Conservation (phyloP, 331 rosid genomes). For the Quercus tomentella region DNA sequence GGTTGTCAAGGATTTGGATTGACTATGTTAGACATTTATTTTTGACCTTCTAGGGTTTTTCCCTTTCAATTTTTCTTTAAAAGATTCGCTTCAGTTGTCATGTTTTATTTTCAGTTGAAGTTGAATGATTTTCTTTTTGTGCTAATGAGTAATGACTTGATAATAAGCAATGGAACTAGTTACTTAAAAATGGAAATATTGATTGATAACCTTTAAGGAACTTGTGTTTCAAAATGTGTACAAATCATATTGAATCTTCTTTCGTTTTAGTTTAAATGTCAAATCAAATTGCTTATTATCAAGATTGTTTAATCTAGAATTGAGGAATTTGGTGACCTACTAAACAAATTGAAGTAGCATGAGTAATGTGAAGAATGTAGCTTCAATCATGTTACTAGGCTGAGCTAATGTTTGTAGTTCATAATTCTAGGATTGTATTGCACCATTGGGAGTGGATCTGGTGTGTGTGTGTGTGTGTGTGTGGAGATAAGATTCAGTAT, state of each 20-base stretch:
- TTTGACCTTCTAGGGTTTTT: neutral
- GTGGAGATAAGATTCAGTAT: neutral
- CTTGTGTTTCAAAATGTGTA: neutral
- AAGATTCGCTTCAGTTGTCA: neutral
- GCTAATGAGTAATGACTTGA: neutral
- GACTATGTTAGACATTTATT: neutral
- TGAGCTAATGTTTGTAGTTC: neutral
- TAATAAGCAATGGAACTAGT: neutral
- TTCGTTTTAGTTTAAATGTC: neutral
- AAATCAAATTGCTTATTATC: no score
- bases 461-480: no score
- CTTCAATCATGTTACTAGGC: no score
- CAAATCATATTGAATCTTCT: neutral
- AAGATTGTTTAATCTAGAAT: neutral
- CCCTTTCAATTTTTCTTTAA: neutral
- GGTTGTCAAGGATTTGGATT: constrained; percentile 75
- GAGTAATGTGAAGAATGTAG: neutral
- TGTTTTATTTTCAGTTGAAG: neutral
- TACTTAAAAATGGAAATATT: neutral
- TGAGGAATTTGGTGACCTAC: neutral
- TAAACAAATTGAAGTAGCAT: neutral
- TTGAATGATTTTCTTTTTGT: neutral
- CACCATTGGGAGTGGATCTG: neutral
- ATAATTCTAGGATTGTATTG: neutral
- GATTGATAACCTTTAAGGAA: neutral